Percentiles rank a stretch among this genome's conserved stretches.
phyloP scores from a whole-genome alignment of 2,329 filamentous ascomycete species.

The Scopulariopsis brevicaulis region DNA sequence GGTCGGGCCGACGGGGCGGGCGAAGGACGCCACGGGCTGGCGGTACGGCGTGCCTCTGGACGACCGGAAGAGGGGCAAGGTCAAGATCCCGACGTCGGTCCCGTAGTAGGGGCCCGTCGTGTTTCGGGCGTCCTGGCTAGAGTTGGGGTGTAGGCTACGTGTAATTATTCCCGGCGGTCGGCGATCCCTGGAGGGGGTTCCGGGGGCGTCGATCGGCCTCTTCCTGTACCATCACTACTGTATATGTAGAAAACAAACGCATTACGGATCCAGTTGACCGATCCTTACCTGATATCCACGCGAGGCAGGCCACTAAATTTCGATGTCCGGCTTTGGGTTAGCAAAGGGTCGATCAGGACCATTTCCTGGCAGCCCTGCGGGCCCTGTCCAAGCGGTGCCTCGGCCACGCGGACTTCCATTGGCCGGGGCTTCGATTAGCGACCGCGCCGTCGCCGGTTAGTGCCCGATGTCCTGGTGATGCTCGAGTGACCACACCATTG shows the following conservation, averaged over 20 bases:
- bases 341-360: too few relatives aligned
- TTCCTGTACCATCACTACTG: not conserved
- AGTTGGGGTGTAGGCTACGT: not conserved
- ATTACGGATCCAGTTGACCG: not conserved
- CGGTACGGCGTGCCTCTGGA: slow-evolving; percentile 52
- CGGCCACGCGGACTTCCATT: not conserved
- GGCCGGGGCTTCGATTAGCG: not conserved
- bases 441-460: not conserved
- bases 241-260: not conserved
- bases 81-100: slow-evolving; percentile 58
- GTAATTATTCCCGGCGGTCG: not conserved
- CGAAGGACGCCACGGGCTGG: slow-evolving; percentile 42
- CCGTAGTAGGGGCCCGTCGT: slow-evolving; percentile 20
- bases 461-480: not conserved
- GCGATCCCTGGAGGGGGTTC: not conserved
- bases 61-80: slow-evolving; percentile 49
- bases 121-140: not conserved
- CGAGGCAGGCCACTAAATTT: not conserved
- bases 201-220: not conserved
- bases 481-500: not conserved
- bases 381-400: not conserved
- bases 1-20: slow-evolving; percentile 41
- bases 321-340: too few relatives aligned
- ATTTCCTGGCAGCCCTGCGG: too few relatives aligned
- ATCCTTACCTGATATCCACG: not conserved